Conservation (phyloP, 2,329 filamentous ascomycete genomes). For the Ceratocystis huliohia region DNA sequence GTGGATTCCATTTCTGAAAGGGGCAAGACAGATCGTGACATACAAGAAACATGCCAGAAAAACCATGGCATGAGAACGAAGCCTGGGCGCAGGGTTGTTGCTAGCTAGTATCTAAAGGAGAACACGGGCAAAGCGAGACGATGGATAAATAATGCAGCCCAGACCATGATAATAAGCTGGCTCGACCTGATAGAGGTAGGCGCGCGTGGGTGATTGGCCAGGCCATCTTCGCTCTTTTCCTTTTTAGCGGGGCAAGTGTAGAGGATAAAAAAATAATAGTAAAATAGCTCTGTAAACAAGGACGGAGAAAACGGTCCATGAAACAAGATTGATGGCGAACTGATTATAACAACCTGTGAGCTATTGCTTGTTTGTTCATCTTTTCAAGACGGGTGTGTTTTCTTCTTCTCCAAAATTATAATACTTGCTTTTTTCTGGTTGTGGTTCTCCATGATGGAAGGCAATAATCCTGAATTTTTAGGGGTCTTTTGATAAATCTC, state of each 20-base stretch:
- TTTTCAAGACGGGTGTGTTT: neutral
- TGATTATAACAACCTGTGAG: neutral
- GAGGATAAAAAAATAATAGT: neutral
- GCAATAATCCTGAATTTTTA: neutral
- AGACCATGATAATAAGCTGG: neutral
- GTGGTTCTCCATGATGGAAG: neutral
- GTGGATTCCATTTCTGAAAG: too few relatives aligned
- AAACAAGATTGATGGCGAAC: neutral
- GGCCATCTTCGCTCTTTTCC: neutral
- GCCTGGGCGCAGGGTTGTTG: neutral
- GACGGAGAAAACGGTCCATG: neutral
- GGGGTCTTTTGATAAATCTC: neutral
- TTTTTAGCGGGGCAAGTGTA: neutral
- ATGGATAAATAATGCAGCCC: neutral
- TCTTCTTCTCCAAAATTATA: too few relatives aligned
- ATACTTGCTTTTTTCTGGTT: neutral
- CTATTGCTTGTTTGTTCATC: neutral
- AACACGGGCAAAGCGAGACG: neutral
- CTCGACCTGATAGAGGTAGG: neutral
- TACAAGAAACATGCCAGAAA: too few relatives aligned
- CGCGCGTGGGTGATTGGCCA: neutral
- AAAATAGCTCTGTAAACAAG: neutral
- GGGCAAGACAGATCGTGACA: too few relatives aligned
- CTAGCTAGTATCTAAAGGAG: neutral
- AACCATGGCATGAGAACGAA: neutral